These are phyloP conservation scores for Penicillium digitatum DNA, from an alignment of 2,329 filamentous ascomycete species.

Conservation along the genomic window DNA sequence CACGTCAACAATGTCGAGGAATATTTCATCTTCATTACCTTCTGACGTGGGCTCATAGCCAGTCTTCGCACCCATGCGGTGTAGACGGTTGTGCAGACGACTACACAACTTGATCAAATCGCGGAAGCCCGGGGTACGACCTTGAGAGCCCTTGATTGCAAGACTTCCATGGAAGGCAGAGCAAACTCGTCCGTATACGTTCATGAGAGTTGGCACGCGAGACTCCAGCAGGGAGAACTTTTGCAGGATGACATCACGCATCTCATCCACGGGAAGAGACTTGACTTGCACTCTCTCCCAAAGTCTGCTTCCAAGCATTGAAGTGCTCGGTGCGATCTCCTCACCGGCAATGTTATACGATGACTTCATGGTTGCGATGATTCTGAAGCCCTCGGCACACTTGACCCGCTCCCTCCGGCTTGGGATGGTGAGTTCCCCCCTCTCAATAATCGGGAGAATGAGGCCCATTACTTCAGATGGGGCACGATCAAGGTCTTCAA, in stretches of 20 bases:
- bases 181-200: conserved; percentile 49
- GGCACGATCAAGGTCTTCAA: conserved; percentile 93
- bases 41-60: conserved; percentile 70
- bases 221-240: conserved; percentile 66
- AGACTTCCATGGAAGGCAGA: conserved; percentile 39
- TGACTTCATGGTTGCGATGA: conserved; percentile 87
- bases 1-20: conserved; percentile 88
- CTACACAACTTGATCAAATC: conserved; percentile 92
- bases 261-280: conserved; percentile 63
- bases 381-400: conserved; percentile 78
- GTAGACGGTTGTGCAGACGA: conserved; percentile 65
- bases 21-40: conserved; percentile 72
- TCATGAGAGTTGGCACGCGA: conserved; percentile 54
- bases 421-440: conserved; percentile 83
- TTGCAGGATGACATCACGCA: conserved; percentile 67
- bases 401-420: conserved; percentile 81
- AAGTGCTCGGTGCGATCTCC: conserved; percentile 63
- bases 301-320: conserved; percentile 76
- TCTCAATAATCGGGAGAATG: conserved; percentile 85
- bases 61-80: conserved; percentile 56
- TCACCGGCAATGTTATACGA: conserved; percentile 61
- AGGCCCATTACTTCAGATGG: conserved; percentile 94
- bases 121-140: conserved; percentile 62
- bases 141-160: conserved; percentile 39
- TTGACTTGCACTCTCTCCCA: conserved; percentile 76